Conservation (phyloP, 345 rosid species). For the Eucalyptus lansdowneana region DNA sequence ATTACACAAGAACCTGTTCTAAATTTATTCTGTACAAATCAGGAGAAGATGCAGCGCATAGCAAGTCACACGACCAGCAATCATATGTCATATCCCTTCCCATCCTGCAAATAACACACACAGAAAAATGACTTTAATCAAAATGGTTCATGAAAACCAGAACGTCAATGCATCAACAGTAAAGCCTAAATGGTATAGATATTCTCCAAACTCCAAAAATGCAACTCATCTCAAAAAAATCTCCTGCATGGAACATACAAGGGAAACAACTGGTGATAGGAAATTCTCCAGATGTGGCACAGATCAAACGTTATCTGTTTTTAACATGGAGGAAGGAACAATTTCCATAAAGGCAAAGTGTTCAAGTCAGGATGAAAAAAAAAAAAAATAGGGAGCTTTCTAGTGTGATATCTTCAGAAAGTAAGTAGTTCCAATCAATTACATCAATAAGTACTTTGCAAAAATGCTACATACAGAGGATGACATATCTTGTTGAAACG, state of each 20-base stretch:
- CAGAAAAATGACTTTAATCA: not conserved
- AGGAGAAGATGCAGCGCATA: constrained; percentile 97
- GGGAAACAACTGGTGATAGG: not conserved
- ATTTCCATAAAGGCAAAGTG: not conserved
- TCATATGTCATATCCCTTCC: constrained; percentile 88
- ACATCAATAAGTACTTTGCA: not conserved
- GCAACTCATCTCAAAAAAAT: not conserved
- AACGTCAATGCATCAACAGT: not conserved
- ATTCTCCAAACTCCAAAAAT: not conserved
- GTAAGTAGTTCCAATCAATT: not conserved
- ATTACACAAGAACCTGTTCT: constrained; percentile 48
- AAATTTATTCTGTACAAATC: constrained; percentile 88
- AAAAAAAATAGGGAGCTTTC: not conserved
- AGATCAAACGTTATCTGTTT: not conserved
- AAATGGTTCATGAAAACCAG: not conserved
- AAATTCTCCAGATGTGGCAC: not conserved
- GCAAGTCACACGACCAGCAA: constrained; percentile 91
- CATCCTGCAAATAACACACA: constrained; percentile 40
- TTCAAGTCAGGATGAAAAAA: not conserved
- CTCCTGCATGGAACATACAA: not conserved
- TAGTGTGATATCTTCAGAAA: not conserved
- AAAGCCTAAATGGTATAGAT: not conserved
- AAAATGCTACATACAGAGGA: not conserved
- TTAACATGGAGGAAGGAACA: not conserved
- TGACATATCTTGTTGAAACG: not conserved